A percentile compares a stretch with the other conserved stretches of the same genome.
Evolutionary conservation across 805 yeast species (phyloP).

Genomic region (Metschnikowia amazonensis): DNA sequence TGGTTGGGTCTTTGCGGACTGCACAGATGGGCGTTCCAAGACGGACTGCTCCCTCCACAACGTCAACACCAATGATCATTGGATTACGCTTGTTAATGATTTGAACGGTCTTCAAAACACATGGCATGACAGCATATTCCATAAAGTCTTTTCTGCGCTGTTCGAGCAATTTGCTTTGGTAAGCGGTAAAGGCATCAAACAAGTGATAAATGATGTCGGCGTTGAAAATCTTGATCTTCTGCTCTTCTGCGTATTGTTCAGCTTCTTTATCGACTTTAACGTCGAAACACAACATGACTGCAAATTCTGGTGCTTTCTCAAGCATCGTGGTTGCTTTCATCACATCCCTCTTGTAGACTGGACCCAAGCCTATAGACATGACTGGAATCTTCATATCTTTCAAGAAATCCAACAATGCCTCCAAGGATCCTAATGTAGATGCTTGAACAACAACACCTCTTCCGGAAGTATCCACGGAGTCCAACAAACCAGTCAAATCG

Average conservation of each 20-base stretch:
- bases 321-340: conserved; percentile 97
- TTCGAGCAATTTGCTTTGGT: conserved; percentile 84
- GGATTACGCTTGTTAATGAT: conserved; percentile 98
- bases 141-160: conserved; percentile 84
- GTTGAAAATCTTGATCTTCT: conserved; percentile 84
- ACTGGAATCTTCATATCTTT: conserved; percentile 99
- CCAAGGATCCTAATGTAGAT: conserved; percentile 95
- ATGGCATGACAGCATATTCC: conserved; percentile 90
- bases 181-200: conserved; percentile 90
- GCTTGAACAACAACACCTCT: conserved; percentile 98
- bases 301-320: conserved; percentile 91
- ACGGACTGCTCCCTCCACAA: conserved; percentile 82
- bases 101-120: conserved; percentile 90
- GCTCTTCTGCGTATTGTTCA: conserved; percentile 94
- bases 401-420: conserved; percentile 93
- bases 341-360: conserved; percentile 96
- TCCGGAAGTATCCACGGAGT: conserved; percentile 92
- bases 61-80: conserved; percentile 99
- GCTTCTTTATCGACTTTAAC: conserved; percentile 97
- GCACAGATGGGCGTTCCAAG: conserved; percentile 95
- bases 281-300: conserved; percentile 98
- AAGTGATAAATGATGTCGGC: conserved; percentile 96
- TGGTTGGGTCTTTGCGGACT: conserved; percentile 82
- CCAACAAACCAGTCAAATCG: conserved; percentile 89
- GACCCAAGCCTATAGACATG: conserved; percentile 97